Evolutionary conservation across 225 moss, liverwort and hornwort species (phyloP), one percentile per base, ranked within the genome.

Genomic region (Sphagnum tenellum): DNA sequence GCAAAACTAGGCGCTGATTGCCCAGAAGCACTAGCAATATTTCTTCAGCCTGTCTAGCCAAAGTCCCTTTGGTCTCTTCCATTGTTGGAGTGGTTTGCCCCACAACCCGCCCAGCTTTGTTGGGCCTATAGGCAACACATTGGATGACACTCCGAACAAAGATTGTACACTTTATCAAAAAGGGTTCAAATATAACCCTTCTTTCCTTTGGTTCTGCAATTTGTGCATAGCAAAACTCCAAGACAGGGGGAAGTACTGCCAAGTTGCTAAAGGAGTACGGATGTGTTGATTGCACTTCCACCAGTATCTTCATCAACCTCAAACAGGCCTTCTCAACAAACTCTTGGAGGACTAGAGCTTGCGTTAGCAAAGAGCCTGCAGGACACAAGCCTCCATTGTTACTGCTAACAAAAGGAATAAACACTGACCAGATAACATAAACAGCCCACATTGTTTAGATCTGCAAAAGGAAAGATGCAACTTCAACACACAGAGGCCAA

Each of bases 181-280:
- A 92, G 60, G 85, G 86, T 74, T 98, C 93, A 70, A 89, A 98
- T 29, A 57, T 65, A 71, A 64, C 76, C 75, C 55, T 78, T 64
- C 82, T 89, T 66, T 81, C 86, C 60, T 78, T 81, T 45, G 80
- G 69, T 74, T 93, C 89, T 59, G 86, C 82, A 47, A 98, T 85
- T 78, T 93, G 92, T 61, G 86, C 14, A 65, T 93, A 98, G 70
- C 93, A 98, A 69, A 89, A 98, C 53, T 98, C 92, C 83, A 98
- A 73, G 57, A 93, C 82, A 49, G 80, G 83, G 68, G 90, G 93
- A 62, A 98, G 90, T 59, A 93, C 90, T 50, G 71, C 70, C 73
- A 87, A 87, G 80, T 98, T 98, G 79, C 93, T 93, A 80, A 98
- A 98, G 45, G 98, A 93, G 77, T 86, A 98, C 53, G 98, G 98